Evolutionary conservation across 129 eudicot species (phyloP).

Genomic region (carrot (Daucus carota)): DH1_v3.0 NC_030386.2:34385501-34386000

Average conservation of each 20-base stretch:
- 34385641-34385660: background rate
- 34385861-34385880: constrained; percentile 9
- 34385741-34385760: background rate
- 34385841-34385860: constrained; percentile 4
- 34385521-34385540: background rate
- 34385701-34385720: background rate
- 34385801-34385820: constrained; percentile 18
- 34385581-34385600: background rate
- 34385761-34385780: background rate
- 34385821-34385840: constrained; percentile 6
- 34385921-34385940: constrained; percentile 25
- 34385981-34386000: constrained; percentile 47
- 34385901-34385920: constrained; percentile 13
- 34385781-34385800: constrained; percentile 7
- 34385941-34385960: constrained; percentile 24
- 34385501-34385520: background rate
- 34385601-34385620: background rate
- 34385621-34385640: background rate
- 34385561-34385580: background rate
- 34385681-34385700: background rate
- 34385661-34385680: background rate
- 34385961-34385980: constrained; percentile 18
- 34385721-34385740: background rate
- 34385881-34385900: constrained; percentile 14
- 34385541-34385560: background rate